phyloP scores from a whole-genome alignment of 139 green algal genomes.

The Auxenochlorella pyrenoidosa region DNA sequence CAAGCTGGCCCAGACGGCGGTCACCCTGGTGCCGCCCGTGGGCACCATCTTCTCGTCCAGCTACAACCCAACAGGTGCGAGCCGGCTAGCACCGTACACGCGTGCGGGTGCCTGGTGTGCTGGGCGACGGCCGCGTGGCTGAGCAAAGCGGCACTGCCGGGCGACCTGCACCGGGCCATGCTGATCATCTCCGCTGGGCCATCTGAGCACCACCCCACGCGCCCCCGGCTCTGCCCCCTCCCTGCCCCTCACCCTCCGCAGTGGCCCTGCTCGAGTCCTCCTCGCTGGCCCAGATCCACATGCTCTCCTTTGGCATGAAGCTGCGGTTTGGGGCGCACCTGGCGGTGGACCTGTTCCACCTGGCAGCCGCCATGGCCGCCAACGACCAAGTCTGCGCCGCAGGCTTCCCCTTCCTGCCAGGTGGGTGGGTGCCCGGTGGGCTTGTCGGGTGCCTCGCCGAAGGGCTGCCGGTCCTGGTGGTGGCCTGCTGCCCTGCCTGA shows the following conservation, averaged over 20 bases:
- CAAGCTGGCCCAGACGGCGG: constrained; percentile 38
- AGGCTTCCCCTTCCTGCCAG: constrained; percentile 28
- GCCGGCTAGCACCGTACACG: too few relatives aligned
- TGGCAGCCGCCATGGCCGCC: constrained; percentile 1
- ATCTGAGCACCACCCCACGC: too few relatives aligned
- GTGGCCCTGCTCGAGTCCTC: constrained; percentile 44
- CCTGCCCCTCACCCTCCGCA: background rate
- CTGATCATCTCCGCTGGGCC: too few relatives aligned
- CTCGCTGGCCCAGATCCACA: constrained; percentile 40
- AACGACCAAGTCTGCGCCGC: constrained; percentile 38
- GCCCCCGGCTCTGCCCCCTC: background rate
- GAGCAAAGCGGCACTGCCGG: background rate
- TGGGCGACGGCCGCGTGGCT: background rate
- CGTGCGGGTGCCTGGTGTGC: background rate
- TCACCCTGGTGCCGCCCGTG: constrained; percentile 16
- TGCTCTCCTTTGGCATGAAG: constrained; percentile 46
- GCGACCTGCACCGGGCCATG: too few relatives aligned
- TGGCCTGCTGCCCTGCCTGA: too few relatives aligned
- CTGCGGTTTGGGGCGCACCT: constrained; percentile 28
- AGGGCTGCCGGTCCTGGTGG: too few relatives aligned
- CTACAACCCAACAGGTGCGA: constrained; percentile 25
- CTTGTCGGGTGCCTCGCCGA: background rate
- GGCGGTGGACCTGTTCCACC: background rate
- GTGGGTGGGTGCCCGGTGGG: background rate
- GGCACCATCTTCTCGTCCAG: constrained; percentile 29